Conservation (phyloP, 306 rosid genomes). For the Pachyrhizus erosus region DNA sequence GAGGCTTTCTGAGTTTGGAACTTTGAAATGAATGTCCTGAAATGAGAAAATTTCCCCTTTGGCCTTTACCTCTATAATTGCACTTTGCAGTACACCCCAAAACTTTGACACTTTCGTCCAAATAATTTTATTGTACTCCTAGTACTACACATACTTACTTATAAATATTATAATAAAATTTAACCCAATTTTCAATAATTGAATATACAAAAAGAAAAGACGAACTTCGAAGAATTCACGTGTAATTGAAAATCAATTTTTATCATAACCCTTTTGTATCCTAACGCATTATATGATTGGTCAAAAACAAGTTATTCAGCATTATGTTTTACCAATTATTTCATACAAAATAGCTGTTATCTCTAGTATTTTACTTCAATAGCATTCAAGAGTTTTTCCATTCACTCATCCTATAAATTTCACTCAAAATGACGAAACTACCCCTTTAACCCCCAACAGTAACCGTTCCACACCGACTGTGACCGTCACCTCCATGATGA, state of each 20-base stretch:
- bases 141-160: background rate
- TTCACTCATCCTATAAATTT: background rate
- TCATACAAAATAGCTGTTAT: background rate
- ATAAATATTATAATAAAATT: too few species aligned
- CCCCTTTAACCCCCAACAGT: background rate
- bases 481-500: background rate
- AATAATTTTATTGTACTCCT: background rate
- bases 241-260: background rate
- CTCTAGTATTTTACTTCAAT: too few species aligned
- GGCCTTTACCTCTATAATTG: background rate
- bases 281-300: background rate
- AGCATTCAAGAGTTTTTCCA: too few species aligned
- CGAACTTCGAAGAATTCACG: background rate
- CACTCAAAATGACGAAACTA: constrained; percentile 2
- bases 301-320: background rate
- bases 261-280: background rate
- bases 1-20: background rate
- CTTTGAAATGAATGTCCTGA: background rate
- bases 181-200: too few species aligned
- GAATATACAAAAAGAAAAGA: background rate
- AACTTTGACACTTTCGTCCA: background rate
- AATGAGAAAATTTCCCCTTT: background rate
- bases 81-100: background rate
- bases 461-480: background rate
- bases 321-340: background rate